These are phyloP conservation scores for Claviceps lovelessii DNA, from an alignment of 2,329 filamentous ascomycete genomes.

Conservation along the genomic window DNA sequence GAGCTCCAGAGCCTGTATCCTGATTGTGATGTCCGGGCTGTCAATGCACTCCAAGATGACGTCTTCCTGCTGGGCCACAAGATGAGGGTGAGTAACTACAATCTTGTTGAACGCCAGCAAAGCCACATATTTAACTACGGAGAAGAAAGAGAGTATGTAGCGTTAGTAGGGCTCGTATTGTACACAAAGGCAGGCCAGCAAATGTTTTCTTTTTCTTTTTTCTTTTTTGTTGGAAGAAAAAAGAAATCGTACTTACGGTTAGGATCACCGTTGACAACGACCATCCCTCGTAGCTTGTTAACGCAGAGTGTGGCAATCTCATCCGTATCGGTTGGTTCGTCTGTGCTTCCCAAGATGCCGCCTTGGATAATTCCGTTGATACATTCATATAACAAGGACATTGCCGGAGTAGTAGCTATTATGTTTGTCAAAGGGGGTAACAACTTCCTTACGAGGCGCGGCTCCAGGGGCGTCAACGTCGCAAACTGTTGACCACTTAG, in stretches of 20 bases:
- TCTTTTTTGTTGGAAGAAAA: not conserved
- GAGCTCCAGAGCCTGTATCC: slow-evolving; percentile 79
- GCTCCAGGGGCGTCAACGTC: slow-evolving; percentile 81
- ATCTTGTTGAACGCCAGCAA: slow-evolving; percentile 92
- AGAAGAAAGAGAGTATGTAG: not conserved
- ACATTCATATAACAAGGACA: slow-evolving; percentile 97
- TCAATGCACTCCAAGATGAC: slow-evolving; percentile 95
- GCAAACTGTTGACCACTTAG: slow-evolving; percentile 59
- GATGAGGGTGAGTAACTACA: slow-evolving; percentile 69
- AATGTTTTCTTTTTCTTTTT: not conserved
- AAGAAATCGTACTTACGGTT: slow-evolving; percentile 50
- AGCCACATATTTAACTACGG: slow-evolving; percentile 89
- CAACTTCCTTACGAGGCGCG: slow-evolving; percentile 78
- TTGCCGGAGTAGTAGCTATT: slow-evolving; percentile 86
- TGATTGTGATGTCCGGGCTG: slow-evolving; percentile 88
- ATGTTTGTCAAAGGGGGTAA: slow-evolving; percentile 82
- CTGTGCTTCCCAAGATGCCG: slow-evolving; percentile 73
- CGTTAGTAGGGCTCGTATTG: not conserved
- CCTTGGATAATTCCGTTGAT: slow-evolving; percentile 98
- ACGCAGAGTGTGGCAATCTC: slow-evolving; percentile 89
- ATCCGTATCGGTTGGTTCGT: slow-evolving; percentile 68
- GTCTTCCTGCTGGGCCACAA: slow-evolving; percentile 87
- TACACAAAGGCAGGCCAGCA: not conserved
- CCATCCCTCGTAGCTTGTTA: slow-evolving; percentile 83
- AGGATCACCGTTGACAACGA: slow-evolving; percentile 82